A percentile compares a stretch with the other conserved stretches of the same genome.
These are phyloP conservation scores for Nymphaea colorata DNA, from an alignment of 164 flowering plant genomes.

Conservation along the genomic window DNA sequence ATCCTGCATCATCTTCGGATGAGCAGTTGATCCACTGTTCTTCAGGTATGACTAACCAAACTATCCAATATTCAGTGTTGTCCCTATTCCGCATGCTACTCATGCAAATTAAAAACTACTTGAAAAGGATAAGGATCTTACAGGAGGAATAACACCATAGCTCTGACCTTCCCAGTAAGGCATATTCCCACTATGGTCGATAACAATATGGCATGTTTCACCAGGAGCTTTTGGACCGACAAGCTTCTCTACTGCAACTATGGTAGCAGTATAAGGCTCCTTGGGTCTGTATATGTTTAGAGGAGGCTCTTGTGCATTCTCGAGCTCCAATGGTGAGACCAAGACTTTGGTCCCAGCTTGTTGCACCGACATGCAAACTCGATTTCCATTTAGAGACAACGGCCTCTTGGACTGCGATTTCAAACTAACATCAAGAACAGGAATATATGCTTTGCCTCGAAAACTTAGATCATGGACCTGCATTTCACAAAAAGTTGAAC, in stretches of 20 bases:
- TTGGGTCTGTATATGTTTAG: conserved; percentile 70
- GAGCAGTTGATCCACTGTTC: too few relatives aligned
- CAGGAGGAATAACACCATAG: conserved; percentile 95
- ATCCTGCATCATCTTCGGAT: too few relatives aligned
- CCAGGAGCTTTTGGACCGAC: conserved; percentile 98
- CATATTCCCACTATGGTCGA: conserved; percentile 92
- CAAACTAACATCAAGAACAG: conserved; percentile 13
- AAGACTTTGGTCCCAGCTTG: conserved; percentile 62
- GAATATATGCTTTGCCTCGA: conserved; percentile 39
- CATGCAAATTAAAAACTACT: too few relatives aligned
- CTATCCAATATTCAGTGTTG: too few relatives aligned
- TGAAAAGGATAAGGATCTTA: conserved; percentile 20
- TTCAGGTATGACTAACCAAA: too few relatives aligned
- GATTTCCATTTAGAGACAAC: conserved; percentile 15
- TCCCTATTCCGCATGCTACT: too few relatives aligned
- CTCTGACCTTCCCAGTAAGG: conserved; percentile 99
- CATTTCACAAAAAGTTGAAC: too few relatives aligned
- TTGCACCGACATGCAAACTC: conserved; percentile 71
- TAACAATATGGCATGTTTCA: conserved; percentile 95
- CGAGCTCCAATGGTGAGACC: conserved; percentile 72
- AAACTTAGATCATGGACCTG: conserved; percentile 41
- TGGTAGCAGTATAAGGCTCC: conserved; percentile 87
- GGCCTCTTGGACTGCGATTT: conserved; percentile 26
- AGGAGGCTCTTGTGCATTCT: conserved; percentile 82
- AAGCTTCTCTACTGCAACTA: conserved; percentile 89